These are phyloP conservation scores for Globisporangium spiculum DNA, from an alignment of 352 stramenopile genomes.

Conservation along the genomic window DNA sequence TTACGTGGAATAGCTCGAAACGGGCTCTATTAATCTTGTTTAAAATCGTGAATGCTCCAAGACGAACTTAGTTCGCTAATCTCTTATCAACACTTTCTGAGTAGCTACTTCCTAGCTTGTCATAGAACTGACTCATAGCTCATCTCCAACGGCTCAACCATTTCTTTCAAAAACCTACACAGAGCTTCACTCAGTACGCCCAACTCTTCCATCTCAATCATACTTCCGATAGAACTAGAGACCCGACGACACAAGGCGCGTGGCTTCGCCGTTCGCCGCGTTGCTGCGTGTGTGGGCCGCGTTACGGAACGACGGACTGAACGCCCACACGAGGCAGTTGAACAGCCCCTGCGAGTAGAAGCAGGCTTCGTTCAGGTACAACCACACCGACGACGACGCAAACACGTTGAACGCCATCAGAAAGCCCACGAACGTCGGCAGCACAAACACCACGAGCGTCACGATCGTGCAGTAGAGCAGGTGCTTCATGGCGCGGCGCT, in stretches of 20 bases:
- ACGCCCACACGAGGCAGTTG: conserved; percentile 57
- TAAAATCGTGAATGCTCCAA: neutral
- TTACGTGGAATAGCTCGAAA: neutral
- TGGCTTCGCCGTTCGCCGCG: conserved; percentile 7
- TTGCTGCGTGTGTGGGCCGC: conserved; percentile 29
- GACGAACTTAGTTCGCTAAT: neutral
- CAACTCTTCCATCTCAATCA: neutral
- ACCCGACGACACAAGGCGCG: neutral
- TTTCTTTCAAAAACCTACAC: conserved; percentile 1
- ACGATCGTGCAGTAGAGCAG: conserved; percentile 48
- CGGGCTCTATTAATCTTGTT: conserved; percentile 1
- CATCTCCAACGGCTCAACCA: neutral
- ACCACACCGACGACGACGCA: conserved; percentile 32
- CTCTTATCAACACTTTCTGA: neutral
- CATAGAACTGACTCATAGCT: neutral
- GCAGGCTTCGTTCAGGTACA: conserved; percentile 60
- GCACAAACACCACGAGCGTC: conserved; percentile 33
- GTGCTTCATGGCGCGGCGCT: conserved; percentile 41
- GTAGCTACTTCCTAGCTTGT: too few relatives aligned
- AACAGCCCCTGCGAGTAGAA: conserved; percentile 66
- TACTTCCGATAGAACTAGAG: neutral
- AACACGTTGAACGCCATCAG: conserved; percentile 33
- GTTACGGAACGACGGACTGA: conserved; percentile 50
- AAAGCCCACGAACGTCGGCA: conserved; percentile 45
- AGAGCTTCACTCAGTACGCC: neutral